Conservation (phyloP, 176 grass and related monocot species). For the Melocanna baccifera region DNA sequence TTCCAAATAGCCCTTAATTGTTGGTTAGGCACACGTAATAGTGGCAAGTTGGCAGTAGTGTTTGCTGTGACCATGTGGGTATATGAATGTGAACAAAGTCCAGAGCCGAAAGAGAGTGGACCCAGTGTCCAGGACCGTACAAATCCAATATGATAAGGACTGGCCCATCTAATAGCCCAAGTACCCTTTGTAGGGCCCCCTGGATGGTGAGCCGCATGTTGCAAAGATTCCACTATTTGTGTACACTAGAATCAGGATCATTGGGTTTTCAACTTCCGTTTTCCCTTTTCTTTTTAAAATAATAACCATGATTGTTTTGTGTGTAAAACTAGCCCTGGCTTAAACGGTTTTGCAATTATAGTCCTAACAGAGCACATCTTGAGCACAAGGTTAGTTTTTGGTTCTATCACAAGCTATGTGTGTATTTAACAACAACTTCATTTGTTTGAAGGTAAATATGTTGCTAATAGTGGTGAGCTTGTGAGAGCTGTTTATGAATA, state of each 20-base stretch:
- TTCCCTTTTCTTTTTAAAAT: not conserved
- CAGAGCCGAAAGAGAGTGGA: constrained; percentile 4
- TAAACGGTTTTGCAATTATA: not conserved
- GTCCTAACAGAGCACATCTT: not conserved
- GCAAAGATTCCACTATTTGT: not conserved
- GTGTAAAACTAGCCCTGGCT: not conserved
- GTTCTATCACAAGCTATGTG: too few relatives aligned
- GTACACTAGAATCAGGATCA: not conserved
- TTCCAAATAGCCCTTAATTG: not conserved
- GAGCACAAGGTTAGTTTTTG: not conserved
- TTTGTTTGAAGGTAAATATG: too few relatives aligned
- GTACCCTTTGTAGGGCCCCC: not conserved
- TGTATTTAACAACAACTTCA: too few relatives aligned
- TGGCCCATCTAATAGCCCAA: constrained; percentile 34
- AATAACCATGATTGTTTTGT: too few relatives aligned
- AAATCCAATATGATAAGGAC: not conserved
- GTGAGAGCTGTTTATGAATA: too few relatives aligned
- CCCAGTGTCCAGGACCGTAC: not conserved
- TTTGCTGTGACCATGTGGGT: not conserved
- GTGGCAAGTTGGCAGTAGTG: not conserved
- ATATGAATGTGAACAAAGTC: not conserved
- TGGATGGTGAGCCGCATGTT: not conserved
- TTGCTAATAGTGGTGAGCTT: too few relatives aligned
- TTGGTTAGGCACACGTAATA: not conserved
- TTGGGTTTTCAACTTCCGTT: not conserved